Evolutionary conservation across 352 stramenopile species (phyloP).

Genomic region (Phytopythium chamaehyphon): DNA sequence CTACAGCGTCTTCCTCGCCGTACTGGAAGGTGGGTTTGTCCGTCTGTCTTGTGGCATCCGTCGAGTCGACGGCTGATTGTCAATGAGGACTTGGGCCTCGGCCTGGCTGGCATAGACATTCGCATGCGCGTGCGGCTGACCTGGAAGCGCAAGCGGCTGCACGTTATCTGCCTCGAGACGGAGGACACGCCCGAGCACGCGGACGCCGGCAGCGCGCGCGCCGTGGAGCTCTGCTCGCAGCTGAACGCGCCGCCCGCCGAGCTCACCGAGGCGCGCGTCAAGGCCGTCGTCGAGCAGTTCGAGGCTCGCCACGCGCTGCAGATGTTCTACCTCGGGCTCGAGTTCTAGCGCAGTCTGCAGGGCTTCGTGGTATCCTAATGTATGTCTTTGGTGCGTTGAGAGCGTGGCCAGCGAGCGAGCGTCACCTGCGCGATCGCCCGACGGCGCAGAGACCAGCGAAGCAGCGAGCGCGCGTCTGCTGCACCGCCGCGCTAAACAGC

Average conservation of each 20-base stretch:
- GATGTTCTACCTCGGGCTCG: conserved; percentile 48
- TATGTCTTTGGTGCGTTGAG: too few relatives aligned
- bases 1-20: conserved; percentile 70
- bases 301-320: conserved; percentile 34
- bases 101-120: conserved; percentile 22
- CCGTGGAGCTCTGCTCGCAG: conserved; percentile 49
- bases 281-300: conserved; percentile 35
- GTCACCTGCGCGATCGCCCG: too few relatives aligned
- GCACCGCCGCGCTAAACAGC: conserved; percentile 4
- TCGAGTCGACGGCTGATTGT: not conserved
- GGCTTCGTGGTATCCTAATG: too few relatives aligned
- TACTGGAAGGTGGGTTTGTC: conserved; percentile 57
- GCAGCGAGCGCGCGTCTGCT: not conserved
- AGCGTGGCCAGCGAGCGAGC: too few relatives aligned
- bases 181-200: conserved; percentile 74
- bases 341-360: too few relatives aligned
- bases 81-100: too few relatives aligned
- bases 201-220: conserved; percentile 32
- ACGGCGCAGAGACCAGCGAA: too few relatives aligned
- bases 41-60: too few relatives aligned
- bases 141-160: conserved; percentile 48
- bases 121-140: conserved; percentile 42
- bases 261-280: conserved; percentile 41
- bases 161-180: conserved; percentile 80
- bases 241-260: conserved; percentile 25